Base-by-base conservation (phyloP, 2,329 filamentous ascomycete genomes). In the Lachnellula cervina region DNA sequence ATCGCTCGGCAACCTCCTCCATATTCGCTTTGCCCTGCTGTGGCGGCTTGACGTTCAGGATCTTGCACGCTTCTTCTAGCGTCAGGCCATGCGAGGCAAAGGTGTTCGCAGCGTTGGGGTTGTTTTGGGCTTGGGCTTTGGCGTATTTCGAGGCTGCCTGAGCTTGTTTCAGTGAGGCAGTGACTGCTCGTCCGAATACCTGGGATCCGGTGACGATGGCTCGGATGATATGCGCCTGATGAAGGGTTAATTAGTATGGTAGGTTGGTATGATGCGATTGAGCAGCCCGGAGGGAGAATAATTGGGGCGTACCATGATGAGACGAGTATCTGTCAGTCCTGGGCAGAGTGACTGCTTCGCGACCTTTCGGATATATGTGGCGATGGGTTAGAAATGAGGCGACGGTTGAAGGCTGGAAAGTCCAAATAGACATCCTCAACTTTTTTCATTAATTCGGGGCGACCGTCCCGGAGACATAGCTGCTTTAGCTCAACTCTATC, bases 61-160 rank as follows among this genome's bases (percentile, higher is more conserved):
- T 97, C 75, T 91, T 90, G 82, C 91, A 97, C 52, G 94, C 94
- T 79, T 99, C 94, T 65, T 96, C 90, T 68, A 99, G 85, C 8
- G 91, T 94, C 74, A 97, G 87, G 70, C 91, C 89, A 5, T 83
- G 82, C 66, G 57, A 80, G 59, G 81, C 80, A 63, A 81, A 81
- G 51, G 75, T 67, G 9, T 71, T 71, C 37, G 69, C 64, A 42
- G 64, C 69, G 64, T 72, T 74, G 55, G 74, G 74, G 63, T 81
- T 80, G 53, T 74, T 71, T 67, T 87, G 88, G 61, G 80, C 81
- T 63, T 87, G 84, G 52, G 89, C 84, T 62, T 86, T 86, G 65
- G 87, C 85, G 73, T 95, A 94, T 72, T 89, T 83, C 60, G 88
- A 89, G 3, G 91, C 88, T 35, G 93, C 93, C 57, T 90, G 85